Conservation (phyloP, 1,284 basidiomycete species). For the Irpex sp. region DNA sequence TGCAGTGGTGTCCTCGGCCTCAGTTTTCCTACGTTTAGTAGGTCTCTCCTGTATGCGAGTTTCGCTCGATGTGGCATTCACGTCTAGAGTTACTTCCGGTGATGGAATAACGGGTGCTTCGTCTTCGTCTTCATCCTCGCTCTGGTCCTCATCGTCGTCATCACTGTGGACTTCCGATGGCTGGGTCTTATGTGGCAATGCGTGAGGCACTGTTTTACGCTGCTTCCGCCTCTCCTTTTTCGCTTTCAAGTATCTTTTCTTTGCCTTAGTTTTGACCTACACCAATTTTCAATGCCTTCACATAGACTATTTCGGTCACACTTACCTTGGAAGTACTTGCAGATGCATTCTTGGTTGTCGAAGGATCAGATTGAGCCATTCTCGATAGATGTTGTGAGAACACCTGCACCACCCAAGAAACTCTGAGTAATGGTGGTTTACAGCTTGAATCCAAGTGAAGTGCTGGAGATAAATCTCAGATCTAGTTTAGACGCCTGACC, state of each 20-base stretch:
- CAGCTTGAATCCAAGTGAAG: too few relatives aligned
- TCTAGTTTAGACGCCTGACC: too few relatives aligned
- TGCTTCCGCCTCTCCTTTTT: slow-evolving; percentile 32
- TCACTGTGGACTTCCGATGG: neutral
- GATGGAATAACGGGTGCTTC: slow-evolving; percentile 17
- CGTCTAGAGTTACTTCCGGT: slow-evolving; percentile 19
- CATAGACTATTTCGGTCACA: neutral
- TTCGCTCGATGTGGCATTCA: neutral
- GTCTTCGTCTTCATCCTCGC: neutral
- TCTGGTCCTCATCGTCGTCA: neutral
- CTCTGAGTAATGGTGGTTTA: too few relatives aligned
- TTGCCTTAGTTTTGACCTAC: slow-evolving; percentile 32
- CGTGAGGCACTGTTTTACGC: slow-evolving; percentile 17
- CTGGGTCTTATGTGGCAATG: neutral
- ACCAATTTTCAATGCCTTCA: neutral
- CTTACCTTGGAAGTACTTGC: slow-evolving; percentile 15
- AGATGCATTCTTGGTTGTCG: neutral
- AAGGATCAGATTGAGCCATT: neutral
- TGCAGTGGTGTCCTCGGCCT: slow-evolving; percentile 15
- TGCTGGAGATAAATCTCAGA: too few relatives aligned
- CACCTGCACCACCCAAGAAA: too few relatives aligned
- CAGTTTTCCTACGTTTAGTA: slow-evolving; percentile 35
- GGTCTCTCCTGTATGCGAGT: slow-evolving; percentile 14
- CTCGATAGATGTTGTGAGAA: neutral
- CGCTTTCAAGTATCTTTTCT: slow-evolving; percentile 33